Base-by-base conservation (phyloP, 106 monocot species). In the Dendrobium chrysotoxum region DNA sequence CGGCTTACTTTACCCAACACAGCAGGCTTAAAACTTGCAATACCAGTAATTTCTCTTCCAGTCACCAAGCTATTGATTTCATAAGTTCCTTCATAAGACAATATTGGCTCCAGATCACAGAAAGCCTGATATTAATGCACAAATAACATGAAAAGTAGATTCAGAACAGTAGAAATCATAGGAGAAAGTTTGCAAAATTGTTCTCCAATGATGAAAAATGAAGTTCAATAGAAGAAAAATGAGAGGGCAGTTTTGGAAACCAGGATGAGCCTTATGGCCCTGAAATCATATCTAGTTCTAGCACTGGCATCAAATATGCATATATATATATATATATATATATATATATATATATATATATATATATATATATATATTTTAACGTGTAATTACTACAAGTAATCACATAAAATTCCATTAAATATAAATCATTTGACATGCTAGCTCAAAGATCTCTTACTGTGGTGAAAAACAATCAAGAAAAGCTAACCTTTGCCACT, bases 401-500 rank as follows among this genome's bases (percentile, higher is more conserved):
- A 28, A 1, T 67, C 28, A 25, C 64, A 15, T 7, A 67, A 23
- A 67, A 15, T 26, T 67, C 8, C n/a, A 26, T 67, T 28, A 4
- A 66, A 9, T 66, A 1, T 66, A 4, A 26, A 67, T 23, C 28
- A 28, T 3, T 25, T 67, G 35, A 35, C 10, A 28, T 67, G 4
- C 3, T 12, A 55, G 1, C 10, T 28, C 66, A 67, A 67, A 67
- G 25, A 67, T 3, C 17, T 30, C 10, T 30, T 35, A 70, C 10
- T 30, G 3, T 28, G 35, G 4, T 30, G 31, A 12, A 35, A 2
- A 70, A 70, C 12, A 70, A 35, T 30, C 8, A 23, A 41, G 74
- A 74, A 74, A 42, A 41, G 28, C 39, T 20, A 78, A 98, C 95
- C 95, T 99, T 99, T 80, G 89, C 98, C 11, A 95, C 98, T 31